These are phyloP conservation scores for Geotrichum armillariae DNA, from an alignment of 1,139 yeast species.

Conservation along the genomic window DNA sequence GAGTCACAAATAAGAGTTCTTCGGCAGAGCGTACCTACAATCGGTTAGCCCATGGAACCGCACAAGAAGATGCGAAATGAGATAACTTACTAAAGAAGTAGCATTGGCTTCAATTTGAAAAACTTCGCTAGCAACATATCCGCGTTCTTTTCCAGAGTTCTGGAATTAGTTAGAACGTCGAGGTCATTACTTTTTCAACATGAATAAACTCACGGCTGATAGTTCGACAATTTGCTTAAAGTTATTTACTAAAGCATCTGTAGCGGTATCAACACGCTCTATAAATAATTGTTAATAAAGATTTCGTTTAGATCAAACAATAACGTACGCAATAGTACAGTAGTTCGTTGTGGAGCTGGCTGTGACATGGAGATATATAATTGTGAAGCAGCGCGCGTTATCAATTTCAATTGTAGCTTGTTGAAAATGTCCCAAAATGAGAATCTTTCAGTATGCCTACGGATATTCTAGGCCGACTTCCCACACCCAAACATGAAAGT, in stretches of 20 bases:
- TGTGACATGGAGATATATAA: slow-evolving; percentile 18
- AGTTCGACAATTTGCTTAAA: slow-evolving; percentile 34
- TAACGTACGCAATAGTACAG: slow-evolving; percentile 29
- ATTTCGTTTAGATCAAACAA: too few relatives aligned
- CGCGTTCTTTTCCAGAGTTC: slow-evolving; percentile 37
- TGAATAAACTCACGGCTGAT: slow-evolving; percentile 31
- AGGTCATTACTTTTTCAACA: too few relatives aligned
- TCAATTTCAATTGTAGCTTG: background rate
- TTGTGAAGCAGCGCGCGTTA: background rate
- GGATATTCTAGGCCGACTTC: background rate
- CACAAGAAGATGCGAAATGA: background rate
- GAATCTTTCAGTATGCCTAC: background rate
- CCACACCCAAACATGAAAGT: background rate
- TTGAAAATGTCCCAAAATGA: background rate
- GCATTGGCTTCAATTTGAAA: slow-evolving; percentile 39
- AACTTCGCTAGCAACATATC: slow-evolving; percentile 37
- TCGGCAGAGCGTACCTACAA: slow-evolving; percentile 40
- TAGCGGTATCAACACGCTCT: slow-evolving; percentile 40
- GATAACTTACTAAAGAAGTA: slow-evolving; percentile 31
- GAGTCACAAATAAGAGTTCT: slow-evolving; percentile 42
- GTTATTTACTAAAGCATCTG: slow-evolving; percentile 33
- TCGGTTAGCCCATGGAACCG: background rate
- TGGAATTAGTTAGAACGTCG: too few relatives aligned
- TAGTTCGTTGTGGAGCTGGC: slow-evolving; percentile 31
- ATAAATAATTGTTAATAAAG: background rate